A percentile compares a stretch with the other conserved stretches of the same genome.
These are phyloP conservation scores for Coccomyxa sp. DNA, from an alignment of 139 green algal species.

Conservation along the genomic window DNA sequence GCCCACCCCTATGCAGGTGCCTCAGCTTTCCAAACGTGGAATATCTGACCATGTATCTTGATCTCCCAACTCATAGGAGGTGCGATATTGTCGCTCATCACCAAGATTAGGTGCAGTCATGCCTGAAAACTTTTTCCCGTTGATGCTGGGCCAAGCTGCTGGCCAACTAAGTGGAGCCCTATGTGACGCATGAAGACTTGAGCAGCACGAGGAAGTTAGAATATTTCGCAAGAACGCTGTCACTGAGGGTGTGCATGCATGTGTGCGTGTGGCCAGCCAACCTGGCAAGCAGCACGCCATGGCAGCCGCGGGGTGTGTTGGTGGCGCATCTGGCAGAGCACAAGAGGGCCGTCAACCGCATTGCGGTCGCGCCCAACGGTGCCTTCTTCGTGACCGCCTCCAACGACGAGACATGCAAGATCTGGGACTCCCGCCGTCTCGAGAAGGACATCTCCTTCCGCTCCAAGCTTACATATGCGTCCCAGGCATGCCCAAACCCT, in stretches of 20 bases:
- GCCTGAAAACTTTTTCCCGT: too few species aligned
- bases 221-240: too few species aligned
- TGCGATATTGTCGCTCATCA: too few species aligned
- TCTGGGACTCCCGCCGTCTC: slow-evolving; percentile 87
- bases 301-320: slow-evolving; percentile 83
- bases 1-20: neutral
- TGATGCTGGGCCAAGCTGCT: too few species aligned
- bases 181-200: too few species aligned
- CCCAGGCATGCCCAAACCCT: slow-evolving; percentile 24
- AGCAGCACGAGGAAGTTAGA: too few species aligned
- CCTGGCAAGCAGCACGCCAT: slow-evolving; percentile 31
- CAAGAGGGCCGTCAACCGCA: slow-evolving; percentile 56
- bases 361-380: slow-evolving; percentile 60
- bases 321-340: slow-evolving; percentile 90
- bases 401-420: slow-evolving; percentile 81
- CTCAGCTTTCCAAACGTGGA: too few species aligned
- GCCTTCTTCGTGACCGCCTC: slow-evolving; percentile 75
- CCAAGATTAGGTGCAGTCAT: too few species aligned
- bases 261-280: neutral
- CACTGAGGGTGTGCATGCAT: too few species aligned
- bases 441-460: slow-evolving; percentile 87
- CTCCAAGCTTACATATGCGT: slow-evolving; percentile 75
- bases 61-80: too few species aligned
- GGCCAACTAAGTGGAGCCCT: too few species aligned
- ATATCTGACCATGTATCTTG: too few species aligned